Base-by-base conservation (phyloP, 352 stramenopile genomes). In the Thalassiosira hispida region DNA sequence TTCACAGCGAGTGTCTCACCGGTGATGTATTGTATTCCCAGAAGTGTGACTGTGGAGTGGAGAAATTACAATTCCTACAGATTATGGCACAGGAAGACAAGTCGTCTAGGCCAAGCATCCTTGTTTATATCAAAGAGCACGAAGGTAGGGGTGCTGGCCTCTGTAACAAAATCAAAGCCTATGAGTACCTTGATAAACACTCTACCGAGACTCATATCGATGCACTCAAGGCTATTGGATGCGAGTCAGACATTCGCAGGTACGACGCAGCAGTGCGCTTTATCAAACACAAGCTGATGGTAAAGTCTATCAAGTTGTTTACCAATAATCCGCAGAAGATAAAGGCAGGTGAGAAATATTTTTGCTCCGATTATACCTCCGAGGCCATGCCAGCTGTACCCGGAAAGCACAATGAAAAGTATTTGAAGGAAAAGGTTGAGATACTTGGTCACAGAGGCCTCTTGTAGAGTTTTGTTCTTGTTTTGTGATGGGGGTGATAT, bases 1-100 rank as follows among this genome's bases (percentile, higher is more conserved):
- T 98, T 14, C 96, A 98, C 82, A 96, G 38, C 14, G 96, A 98
- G 83, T 98, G 96, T 88, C 94, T 98, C 76, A 98, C 96, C 65
- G 97, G 94, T n/a, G 96, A 98, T 78, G 94, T 98, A 22, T 98
- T 98, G 77, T 96, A 96, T 12, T 75, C 57, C 1, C 8, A 33
- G 11, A 76, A 77, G 12, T 98, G 96, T 85, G 96, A 98, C 84
- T 98, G 96, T 87, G 94, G 94, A 51, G 94, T 98, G 77, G 96
- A 98, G 79, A 89, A 98, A 56, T 86, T 96, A 27, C 93, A 92
- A 67, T 94, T 94, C 56, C 94, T 98, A 77, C 69, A 90, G 27
- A 95, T 96, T 77, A 97, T 96, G 29, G 90, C 93, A 77, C 77
- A 96, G 40, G 29, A 60, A 60, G 86, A 96, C 67, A 88, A 65